Evolutionary conservation across 2,329 filamentous ascomycete genomes (phyloP).

Genomic region (Xylaria sp.): DNA sequence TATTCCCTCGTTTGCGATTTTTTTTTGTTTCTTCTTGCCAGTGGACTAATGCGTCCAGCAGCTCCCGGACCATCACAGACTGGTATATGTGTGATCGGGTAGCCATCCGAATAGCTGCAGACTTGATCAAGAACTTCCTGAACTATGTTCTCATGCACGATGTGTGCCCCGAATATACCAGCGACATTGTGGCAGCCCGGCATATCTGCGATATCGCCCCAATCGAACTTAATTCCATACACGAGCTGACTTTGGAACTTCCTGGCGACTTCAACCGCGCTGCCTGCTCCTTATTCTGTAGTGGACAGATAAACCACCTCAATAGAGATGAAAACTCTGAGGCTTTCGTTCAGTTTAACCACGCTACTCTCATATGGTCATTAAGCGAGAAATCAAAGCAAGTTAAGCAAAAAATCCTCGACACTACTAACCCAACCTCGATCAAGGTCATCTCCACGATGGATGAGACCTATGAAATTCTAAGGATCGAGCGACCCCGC

Average conservation of each 20-base stretch:
- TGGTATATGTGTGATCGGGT: conserved; percentile 66
- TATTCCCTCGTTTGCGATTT: not conserved
- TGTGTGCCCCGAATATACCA: conserved; percentile 83
- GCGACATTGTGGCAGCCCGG: conserved; percentile 74
- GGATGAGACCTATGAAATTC: conserved; percentile 70
- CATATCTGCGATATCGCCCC: conserved; percentile 73
- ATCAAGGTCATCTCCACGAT: conserved; percentile 59
- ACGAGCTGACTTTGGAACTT: conserved; percentile 62
- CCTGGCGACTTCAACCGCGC: conserved; percentile 87
- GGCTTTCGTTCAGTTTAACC: conserved; percentile 56
- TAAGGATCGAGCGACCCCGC: conserved; percentile 56
- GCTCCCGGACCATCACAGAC: conserved; percentile 66
- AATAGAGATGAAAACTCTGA: conserved; percentile 54
- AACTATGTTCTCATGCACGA: conserved; percentile 87
- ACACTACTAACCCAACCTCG: conserved; percentile 44
- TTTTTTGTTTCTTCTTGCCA: not conserved
- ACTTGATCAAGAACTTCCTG: conserved; percentile 84
- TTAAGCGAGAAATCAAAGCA: conserved; percentile 46
- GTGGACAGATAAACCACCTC: conserved; percentile 45
- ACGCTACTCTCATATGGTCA: conserved; percentile 54
- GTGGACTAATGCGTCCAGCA: conserved; percentile 44
- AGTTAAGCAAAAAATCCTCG: conserved; percentile 25
- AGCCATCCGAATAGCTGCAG: conserved; percentile 68
- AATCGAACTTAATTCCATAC: conserved; percentile 71
- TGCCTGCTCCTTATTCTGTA: conserved; percentile 73